Evolutionary conservation across 148 eudicot species (phyloP).

Genomic region (Gaultheria prostrata): DNA sequence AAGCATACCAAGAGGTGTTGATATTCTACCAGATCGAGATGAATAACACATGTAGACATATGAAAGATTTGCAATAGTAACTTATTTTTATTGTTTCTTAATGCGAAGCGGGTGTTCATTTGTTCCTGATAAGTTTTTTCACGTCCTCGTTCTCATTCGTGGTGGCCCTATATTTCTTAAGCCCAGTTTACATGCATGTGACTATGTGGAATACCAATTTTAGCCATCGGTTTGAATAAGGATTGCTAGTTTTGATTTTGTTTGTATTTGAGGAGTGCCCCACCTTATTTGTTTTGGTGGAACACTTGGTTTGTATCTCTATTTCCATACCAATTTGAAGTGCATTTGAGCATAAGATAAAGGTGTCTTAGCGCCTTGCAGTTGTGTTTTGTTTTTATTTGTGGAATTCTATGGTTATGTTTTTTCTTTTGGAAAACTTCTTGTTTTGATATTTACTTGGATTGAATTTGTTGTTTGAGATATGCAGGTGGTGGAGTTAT

Average conservation of each 20-base stretch:
- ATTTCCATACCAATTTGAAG: constrained; percentile 19
- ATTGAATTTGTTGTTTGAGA: no score
- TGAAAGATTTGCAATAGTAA: not conserved
- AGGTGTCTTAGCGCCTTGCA: no score
- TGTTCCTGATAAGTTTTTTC: not conserved
- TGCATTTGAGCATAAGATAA: not conserved
- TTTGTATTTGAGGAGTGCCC: constrained; percentile 23
- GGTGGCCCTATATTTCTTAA: not conserved
- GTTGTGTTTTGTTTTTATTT: no score
- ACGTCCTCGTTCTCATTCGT: not conserved
- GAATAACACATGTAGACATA: not conserved
- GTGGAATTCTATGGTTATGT: no score
- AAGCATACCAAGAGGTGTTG: not conserved
- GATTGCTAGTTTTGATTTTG: constrained; percentile 27
- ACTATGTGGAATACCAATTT: not conserved
- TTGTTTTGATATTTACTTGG: no score
- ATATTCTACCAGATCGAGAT: not conserved
- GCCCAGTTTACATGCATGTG: not conserved
- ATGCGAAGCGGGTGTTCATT: no score
- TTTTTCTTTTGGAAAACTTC: no score
- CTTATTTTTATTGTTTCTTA: not conserved
- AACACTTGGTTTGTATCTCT: constrained; percentile 32
- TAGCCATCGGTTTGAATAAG: constrained; percentile 16
- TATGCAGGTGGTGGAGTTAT: no score
- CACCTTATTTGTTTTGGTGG: constrained; percentile 47